Percentiles rank a stretch among this genome's conserved stretches.
Conservation (phyloP, 371 early-diverging fungal species). For the Cokeromyces recurvatus region DNA sequence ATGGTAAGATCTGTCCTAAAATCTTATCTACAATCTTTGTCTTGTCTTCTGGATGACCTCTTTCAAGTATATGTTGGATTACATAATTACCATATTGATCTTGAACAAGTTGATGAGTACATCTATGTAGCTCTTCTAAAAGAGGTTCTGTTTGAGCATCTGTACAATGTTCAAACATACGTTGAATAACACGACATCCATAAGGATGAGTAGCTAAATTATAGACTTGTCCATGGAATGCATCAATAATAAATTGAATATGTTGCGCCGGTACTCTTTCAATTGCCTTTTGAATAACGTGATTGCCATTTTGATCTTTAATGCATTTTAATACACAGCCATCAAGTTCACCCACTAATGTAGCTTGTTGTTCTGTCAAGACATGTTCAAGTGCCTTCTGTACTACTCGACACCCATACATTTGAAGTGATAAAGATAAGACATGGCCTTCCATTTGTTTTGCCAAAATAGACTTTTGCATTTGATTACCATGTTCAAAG, state of each 20-base stretch:
- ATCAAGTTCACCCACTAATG: conserved; percentile 88
- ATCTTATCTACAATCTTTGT: conserved; percentile 84
- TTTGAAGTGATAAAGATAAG: conserved; percentile 90
- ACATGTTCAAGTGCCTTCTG: conserved; percentile 98
- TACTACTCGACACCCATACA: conserved; percentile 99
- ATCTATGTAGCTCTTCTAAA: conserved; percentile 88
- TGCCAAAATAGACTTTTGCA: conserved; percentile 83
- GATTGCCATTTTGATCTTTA: conserved; percentile 99
- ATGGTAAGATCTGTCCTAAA: conserved; percentile 78
- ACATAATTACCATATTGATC: conserved; percentile 99
- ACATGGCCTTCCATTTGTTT: conserved; percentile 95
- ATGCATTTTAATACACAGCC: conserved; percentile 95
- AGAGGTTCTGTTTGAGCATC: conserved; percentile 72
- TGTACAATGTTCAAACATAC: conserved; percentile 97
- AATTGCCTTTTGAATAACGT: conserved; percentile 99
- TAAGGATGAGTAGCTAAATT: conserved; percentile 97
- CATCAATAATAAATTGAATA: conserved; percentile 93
- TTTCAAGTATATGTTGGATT: conserved; percentile 98
- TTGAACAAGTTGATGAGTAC: conserved; percentile 87
- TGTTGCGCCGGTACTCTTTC: conserved; percentile 91
- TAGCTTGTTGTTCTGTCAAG: conserved; percentile 79
- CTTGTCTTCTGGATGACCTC: conserved; percentile 84
- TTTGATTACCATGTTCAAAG: conserved; percentile 91
- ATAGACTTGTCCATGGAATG: conserved; percentile 96
- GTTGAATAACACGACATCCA: conserved; percentile 99